Percentiles rank a stretch among this genome's conserved stretches.
These are phyloP conservation scores for Pseudotsuga menziesii DNA, from an alignment of 75 land plant genomes.

Conservation along the genomic window DNA sequence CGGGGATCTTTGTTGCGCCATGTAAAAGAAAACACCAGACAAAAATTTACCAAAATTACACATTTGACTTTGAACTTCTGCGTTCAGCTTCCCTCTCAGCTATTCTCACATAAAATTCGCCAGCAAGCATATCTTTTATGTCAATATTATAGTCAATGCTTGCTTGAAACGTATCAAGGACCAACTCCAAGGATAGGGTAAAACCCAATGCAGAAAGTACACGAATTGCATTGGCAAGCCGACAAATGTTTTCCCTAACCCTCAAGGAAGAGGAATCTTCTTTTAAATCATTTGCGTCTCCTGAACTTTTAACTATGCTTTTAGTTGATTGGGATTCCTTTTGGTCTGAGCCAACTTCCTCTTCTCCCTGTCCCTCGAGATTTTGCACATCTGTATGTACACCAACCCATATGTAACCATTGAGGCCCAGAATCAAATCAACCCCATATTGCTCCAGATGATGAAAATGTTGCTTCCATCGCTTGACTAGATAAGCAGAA, in stretches of 20 bases:
- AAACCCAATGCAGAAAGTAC: slow-evolving; percentile 69
- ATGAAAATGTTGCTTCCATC: slow-evolving; percentile 92
- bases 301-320: slow-evolving; percentile 4
- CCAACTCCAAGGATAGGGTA: slow-evolving; percentile 51
- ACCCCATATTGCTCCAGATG: slow-evolving; percentile 68
- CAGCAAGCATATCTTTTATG: slow-evolving; percentile 78
- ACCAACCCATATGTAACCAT: slow-evolving; percentile 92
- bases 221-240: slow-evolving; percentile 81
- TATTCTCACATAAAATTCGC: slow-evolving; percentile 69
- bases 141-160: slow-evolving; percentile 51
- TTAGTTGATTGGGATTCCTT: slow-evolving; percentile 17
- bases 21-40: not conserved
- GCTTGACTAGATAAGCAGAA: slow-evolving; percentile 77
- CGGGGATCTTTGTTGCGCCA: too few relatives aligned
- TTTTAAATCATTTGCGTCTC: not conserved
- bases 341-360: slow-evolving; percentile 11
- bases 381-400: slow-evolving; percentile 39
- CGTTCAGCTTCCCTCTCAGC: slow-evolving; percentile 80
- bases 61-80: slow-evolving; percentile 25
- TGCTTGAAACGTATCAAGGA: slow-evolving; percentile 53
- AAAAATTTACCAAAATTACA: not conserved
- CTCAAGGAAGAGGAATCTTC: slow-evolving; percentile 34
- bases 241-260: slow-evolving; percentile 68
- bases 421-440: slow-evolving; percentile 87
- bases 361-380: slow-evolving; percentile 23